These are phyloP conservation scores for Styphnolobium japonicum DNA, from an alignment of 306 rosid genomes.

Conservation along the genomic window DNA sequence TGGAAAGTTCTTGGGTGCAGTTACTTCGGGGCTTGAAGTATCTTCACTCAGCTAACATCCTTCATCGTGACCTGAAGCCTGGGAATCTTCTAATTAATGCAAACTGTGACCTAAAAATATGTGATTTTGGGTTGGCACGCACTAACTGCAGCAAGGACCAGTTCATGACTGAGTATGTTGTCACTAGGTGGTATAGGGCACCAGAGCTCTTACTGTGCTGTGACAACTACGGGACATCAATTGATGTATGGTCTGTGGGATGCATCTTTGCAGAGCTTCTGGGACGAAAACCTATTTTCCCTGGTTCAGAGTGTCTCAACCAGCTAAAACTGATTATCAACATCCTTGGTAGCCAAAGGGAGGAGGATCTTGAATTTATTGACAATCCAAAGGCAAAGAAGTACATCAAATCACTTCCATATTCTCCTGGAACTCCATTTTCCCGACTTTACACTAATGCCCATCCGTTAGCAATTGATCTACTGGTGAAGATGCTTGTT, in stretches of 20 bases:
- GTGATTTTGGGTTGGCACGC: slow-evolving; percentile 94
- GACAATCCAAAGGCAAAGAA: slow-evolving; percentile 83
- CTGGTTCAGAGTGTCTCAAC: slow-evolving; percentile 87
- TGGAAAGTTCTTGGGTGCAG: slow-evolving; percentile 43
- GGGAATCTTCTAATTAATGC: slow-evolving; percentile 93
- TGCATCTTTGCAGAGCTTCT: slow-evolving; percentile 95
- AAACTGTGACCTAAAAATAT: slow-evolving; percentile 90
- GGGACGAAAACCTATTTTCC: slow-evolving; percentile 82
- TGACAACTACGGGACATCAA: slow-evolving; percentile 84
- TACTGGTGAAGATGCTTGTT: slow-evolving; percentile 85
- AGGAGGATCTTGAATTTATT: slow-evolving; percentile 82
- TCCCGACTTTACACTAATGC: slow-evolving; percentile 68
- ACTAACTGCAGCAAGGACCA: slow-evolving; percentile 73
- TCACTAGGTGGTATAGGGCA: slow-evolving; percentile 96
- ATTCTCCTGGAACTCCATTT: slow-evolving; percentile 63
- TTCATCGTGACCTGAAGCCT: slow-evolving; percentile 94
- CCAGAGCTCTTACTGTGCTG: slow-evolving; percentile 97
- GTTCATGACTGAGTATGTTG: slow-evolving; percentile 97
- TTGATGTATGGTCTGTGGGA: slow-evolving; percentile 97
- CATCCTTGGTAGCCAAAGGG: slow-evolving; percentile 88
- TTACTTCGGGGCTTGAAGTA: slow-evolving; percentile 90
- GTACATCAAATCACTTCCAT: slow-evolving; percentile 62
- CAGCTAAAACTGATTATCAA: slow-evolving; percentile 82
- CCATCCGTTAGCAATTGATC: slow-evolving; percentile 79
- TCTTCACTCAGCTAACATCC: slow-evolving; percentile 94